These are phyloP conservation scores for Kazachstania kunashirensis DNA, from an alignment of 805 yeast genomes.

Conservation along the genomic window DNA sequence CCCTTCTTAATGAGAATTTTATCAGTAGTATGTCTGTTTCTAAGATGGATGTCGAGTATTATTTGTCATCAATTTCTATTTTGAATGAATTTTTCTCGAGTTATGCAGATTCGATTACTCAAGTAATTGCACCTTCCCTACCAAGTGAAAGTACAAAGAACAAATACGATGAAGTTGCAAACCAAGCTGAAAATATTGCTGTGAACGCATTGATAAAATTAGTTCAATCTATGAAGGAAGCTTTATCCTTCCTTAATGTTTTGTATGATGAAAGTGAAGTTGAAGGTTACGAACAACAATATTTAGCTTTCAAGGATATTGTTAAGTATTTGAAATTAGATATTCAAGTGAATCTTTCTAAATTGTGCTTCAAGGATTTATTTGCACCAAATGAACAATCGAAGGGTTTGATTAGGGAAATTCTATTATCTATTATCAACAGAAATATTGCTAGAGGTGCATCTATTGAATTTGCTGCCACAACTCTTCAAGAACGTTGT, in stretches of 20 bases:
- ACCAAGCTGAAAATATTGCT: slow-evolving; percentile 87
- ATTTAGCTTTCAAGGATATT: slow-evolving; percentile 47
- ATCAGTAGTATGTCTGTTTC: slow-evolving; percentile 22
- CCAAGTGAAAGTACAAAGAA: slow-evolving; percentile 36
- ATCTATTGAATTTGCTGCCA: slow-evolving; percentile 82
- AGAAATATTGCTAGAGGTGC: slow-evolving; percentile 86
- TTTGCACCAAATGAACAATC: slow-evolving; percentile 57
- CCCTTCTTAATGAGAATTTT: slow-evolving; percentile 9
- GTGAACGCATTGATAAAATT: slow-evolving; percentile 68
- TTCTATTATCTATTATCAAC: slow-evolving; percentile 80
- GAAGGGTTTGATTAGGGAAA: slow-evolving; percentile 62
- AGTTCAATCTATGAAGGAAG: slow-evolving; percentile 74
- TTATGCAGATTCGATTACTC: slow-evolving; percentile 40
- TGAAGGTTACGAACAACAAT: slow-evolving; percentile 28
- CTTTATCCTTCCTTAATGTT: slow-evolving; percentile 76
- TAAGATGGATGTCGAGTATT: slow-evolving; percentile 48
- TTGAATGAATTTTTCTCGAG: slow-evolving; percentile 60
- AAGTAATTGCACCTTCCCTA: slow-evolving; percentile 33
- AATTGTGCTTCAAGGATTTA: slow-evolving; percentile 62
- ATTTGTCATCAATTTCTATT: slow-evolving; percentile 60
- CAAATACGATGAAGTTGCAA: slow-evolving; percentile 50
- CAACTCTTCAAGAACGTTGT: slow-evolving; percentile 81
- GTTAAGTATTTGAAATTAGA: slow-evolving; percentile 58
- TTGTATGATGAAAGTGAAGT: slow-evolving; percentile 60
- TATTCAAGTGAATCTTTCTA: slow-evolving; percentile 58